These are phyloP conservation scores for Populus tremula DNA, from an alignment of 345 rosid species.

Conservation along the genomic window DNA sequence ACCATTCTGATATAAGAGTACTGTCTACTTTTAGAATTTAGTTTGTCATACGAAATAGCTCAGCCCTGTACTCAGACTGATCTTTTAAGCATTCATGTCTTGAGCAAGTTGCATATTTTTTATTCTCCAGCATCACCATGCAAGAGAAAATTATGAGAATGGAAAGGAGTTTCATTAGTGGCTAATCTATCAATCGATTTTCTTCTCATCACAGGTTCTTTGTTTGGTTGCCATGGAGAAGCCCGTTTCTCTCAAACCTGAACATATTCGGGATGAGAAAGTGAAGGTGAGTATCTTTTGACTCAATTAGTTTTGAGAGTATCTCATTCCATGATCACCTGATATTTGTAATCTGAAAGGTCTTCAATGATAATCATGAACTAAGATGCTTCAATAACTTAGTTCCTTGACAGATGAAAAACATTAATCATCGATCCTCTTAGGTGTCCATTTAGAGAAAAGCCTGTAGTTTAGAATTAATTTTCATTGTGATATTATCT, in stretches of 20 bases:
- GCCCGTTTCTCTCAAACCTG: slow-evolving; percentile 94
- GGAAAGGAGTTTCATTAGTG: neutral
- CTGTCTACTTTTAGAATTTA: neutral
- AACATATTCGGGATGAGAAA: slow-evolving; percentile 97
- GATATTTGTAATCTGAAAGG: neutral
- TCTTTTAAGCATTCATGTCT: neutral
- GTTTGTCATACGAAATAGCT: neutral
- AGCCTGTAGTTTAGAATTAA: neutral
- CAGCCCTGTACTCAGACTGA: neutral
- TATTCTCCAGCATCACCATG: neutral
- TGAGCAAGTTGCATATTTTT: neutral
- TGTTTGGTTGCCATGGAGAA: slow-evolving; percentile 98
- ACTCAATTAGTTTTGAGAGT: slow-evolving; percentile 8
- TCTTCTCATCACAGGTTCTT: slow-evolving; percentile 56
- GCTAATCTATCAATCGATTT: slow-evolving; percentile 4
- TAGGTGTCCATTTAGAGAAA: neutral
- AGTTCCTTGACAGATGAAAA: neutral
- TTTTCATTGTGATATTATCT: neutral
- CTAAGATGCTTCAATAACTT: neutral
- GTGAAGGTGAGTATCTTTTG: slow-evolving; percentile 65
- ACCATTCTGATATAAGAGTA: slow-evolving; percentile 1
- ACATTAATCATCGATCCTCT: too few relatives aligned
- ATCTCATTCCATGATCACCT: slow-evolving; percentile 11
- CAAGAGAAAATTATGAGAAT: neutral
- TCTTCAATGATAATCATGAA: slow-evolving; percentile 3